Conservation (phyloP, 495 filamentous ascomycete species). For the Podospora australis region DNA sequence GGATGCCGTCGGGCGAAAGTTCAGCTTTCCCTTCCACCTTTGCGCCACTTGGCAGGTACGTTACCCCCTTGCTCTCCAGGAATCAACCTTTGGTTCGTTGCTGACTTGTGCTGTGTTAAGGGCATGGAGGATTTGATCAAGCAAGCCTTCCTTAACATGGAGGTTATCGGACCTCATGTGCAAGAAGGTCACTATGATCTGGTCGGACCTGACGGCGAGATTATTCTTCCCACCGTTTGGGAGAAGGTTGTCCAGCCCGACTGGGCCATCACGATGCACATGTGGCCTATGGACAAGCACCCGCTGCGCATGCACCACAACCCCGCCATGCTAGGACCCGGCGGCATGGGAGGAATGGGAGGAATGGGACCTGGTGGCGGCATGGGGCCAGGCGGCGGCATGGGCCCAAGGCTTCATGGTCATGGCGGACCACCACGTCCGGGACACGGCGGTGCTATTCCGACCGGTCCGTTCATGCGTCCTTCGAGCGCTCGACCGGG, state of each 20-base stretch:
- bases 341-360: conserved; percentile 9
- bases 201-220: conserved; percentile 75
- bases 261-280: conserved; percentile 90
- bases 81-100: not conserved
- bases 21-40: conserved; percentile 75
- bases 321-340: conserved; percentile 12
- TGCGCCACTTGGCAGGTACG: conserved; percentile 76
- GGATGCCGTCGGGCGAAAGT: conserved; percentile 79
- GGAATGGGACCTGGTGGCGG: conserved; percentile 1
- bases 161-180: conserved; percentile 74
- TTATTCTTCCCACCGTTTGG: conserved; percentile 83
- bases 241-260: conserved; percentile 79
- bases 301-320: conserved; percentile 11
- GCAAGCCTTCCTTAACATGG: conserved; percentile 81
- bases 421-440: no score
- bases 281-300: conserved; percentile 78
- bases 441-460: no score
- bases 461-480: no score
- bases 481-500: conserved; percentile 12
- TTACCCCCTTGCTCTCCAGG: conserved; percentile 3
- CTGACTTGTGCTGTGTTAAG: conserved; percentile 29
- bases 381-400: not conserved
- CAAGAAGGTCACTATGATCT: conserved; percentile 82
- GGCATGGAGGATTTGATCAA: conserved; percentile 83
- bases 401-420: no score